Percentiles rank a stretch among this genome's conserved stretches.
These are phyloP conservation scores for Keqinozyma sinolaborantium DNA, from an alignment of 1,139 yeast genomes.

Conservation along the genomic window DNA sequence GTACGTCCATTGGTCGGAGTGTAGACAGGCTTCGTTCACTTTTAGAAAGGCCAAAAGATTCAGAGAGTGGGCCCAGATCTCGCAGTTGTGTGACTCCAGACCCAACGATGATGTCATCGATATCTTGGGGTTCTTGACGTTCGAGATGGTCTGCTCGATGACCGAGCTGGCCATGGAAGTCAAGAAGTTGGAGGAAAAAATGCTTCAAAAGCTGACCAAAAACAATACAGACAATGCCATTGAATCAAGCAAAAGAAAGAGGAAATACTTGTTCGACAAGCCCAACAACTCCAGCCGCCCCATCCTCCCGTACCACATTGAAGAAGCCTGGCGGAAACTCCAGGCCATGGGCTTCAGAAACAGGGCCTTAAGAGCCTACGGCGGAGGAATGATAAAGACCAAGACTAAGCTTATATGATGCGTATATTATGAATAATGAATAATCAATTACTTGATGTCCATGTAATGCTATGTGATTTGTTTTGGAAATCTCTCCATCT, in stretches of 20 bases:
- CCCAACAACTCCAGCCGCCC: conserved; percentile 90
- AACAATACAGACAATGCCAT: conserved; percentile 18
- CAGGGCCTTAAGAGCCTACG: conserved; percentile 67
- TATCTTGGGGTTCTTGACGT: conserved; percentile 89
- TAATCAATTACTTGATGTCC: conserved; percentile 2
- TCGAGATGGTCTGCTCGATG: conserved; percentile 91
- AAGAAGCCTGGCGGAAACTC: conserved; percentile 86
- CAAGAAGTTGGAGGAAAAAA: conserved; percentile 62
- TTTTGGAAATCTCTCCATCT: conserved; percentile 38
- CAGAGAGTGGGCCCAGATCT: conserved; percentile 93
- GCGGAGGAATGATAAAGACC: conserved; percentile 62
- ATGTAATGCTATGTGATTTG: conserved; percentile 6
- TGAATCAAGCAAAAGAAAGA: conserved; percentile 28
- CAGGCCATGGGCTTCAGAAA: conserved; percentile 62
- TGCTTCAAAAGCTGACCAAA: conserved; percentile 29
- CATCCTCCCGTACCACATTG: conserved; percentile 75
- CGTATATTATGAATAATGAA: conserved; percentile 2
- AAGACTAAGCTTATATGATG: conserved; percentile 37
- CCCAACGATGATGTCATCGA: conserved; percentile 97
- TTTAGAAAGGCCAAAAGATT: conserved; percentile 89
- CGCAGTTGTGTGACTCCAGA: conserved; percentile 80
- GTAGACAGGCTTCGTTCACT: conserved; percentile 96
- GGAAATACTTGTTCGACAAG: conserved; percentile 78
- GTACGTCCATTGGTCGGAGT: conserved; percentile 98
- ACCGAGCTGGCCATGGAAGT: conserved; percentile 90